Evolutionary conservation across 441 rosid genomes (phyloP), one percentile per base, ranked within the genome.

Genomic region (Cnidoscolus chayamansa): DNA sequence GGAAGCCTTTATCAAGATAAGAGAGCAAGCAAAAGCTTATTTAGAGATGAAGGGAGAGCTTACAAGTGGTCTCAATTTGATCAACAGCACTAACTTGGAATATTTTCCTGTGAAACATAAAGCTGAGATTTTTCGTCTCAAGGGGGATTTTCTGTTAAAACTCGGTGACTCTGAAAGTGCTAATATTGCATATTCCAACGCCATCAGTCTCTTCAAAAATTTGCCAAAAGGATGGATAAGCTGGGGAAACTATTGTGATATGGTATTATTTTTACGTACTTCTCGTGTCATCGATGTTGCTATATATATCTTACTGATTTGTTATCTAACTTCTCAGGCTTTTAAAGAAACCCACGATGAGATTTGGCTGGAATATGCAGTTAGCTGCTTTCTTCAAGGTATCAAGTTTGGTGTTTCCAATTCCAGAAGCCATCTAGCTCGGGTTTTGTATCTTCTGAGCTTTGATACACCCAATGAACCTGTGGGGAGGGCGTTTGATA

Each of bases 191-290:
- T 96, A 91, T 82, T 96, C 98, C 72, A 87, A 84, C 83, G 97
- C 97, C 17, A 88, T 93, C 82, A 83, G 82, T 84, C 88, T 93
- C 74, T 93, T 85, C 88, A 96, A 93, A 76, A 89, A 88, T 84
- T 84, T 90, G 77, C 97, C 99, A 9, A 96, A 90, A 81, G 99
- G 99, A 79, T 96, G 99, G 99, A 93, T 96, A 84, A 93, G 98
- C 86, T 96, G 99, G 99, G 98, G 99, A 77, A 88, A 83, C 71
- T 96, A 93, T 78, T 91, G 98, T 79, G 97, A 96, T 79, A 80
- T 86, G 98, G 99, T 95, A 90, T 72, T n/a, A 37, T 63, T 78
- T 76, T 68, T 78, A 45, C 47, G 1, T 64, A 32, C 59, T 81
- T 74, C 48, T 51, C 74, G 71, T 69, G 62, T 56, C 63, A 56